Evolutionary conservation across 148 eudicot species (phyloP), one percentile per base, ranked within the genome.

Genomic region (Oxyria digyna): DNA sequence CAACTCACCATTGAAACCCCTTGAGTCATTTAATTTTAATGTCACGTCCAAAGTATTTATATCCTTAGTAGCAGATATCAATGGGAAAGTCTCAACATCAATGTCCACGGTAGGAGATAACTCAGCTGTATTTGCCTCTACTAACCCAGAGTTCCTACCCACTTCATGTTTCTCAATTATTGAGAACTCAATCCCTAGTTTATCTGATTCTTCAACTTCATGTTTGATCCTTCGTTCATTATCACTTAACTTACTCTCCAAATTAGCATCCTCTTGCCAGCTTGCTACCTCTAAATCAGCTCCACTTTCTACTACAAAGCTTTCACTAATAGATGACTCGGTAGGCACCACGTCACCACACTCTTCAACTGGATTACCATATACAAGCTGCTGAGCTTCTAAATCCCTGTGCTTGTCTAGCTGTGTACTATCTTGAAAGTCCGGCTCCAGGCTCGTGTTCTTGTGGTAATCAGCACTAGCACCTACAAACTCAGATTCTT

Each of bases 21-120:
- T 59, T 23, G 59, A 21, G 17, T 71, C 75, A 54, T 68, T 57
- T 27, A 71, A 74, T 57, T 68, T 57, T 27, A 71, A 76, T 57
- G 68, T 41, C 18, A 37, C 78, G 65, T 81, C 81, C 46, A 70
- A 17, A 45, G 57, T 77, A 76, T 72, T 27, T 57, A 69, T 42
- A 46, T 41, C 77, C 67, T 59, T 72, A 49, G 81, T 67, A 72
- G 74, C 74, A 21, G 85, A 81, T 66, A 74, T 72, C 69, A 86
- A 52, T 11, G 95, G 95, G 79, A 90, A 89, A 13, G 82, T 86
- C 80, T 89, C 98, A 57, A 83, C 86, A 17, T 69, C 65, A 32
- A 88, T 64, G 26, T 83, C 78, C 42, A 76, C 74, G 33, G 73
- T 72, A 20, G 70, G 26, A 64, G 49, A 57, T 27, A 65, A 68